Evolutionary conservation across 352 stramenopile species (phyloP).

Genomic region (Phytopythium boreale): DNA sequence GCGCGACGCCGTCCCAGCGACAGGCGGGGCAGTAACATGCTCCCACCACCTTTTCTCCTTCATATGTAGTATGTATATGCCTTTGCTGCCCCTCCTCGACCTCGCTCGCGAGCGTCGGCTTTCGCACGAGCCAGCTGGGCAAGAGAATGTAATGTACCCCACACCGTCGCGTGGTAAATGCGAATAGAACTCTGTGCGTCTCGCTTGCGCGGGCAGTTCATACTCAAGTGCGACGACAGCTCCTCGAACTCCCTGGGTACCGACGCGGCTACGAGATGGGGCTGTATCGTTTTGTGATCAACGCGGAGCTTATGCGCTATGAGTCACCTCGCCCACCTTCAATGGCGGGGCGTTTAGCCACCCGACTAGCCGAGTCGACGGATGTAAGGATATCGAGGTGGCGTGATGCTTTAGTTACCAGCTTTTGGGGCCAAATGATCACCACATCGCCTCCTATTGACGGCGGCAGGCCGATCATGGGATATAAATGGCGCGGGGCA

Average conservation of each 20-base stretch:
- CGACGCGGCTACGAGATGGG: no score
- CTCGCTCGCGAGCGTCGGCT: not conserved
- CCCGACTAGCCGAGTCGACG: not conserved
- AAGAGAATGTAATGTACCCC: not conserved
- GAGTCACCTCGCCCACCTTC: no score
- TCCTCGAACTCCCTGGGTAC: no score
- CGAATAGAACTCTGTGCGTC: not conserved
- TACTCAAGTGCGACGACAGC: no score
- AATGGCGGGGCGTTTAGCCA: no score
- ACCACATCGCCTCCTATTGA: no score
- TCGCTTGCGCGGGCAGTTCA: no score
- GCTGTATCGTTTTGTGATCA: no score
- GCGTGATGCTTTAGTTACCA: no score
- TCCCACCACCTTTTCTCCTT: not conserved
- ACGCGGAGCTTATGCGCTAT: no score
- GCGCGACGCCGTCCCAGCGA: not conserved
- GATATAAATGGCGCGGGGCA: not conserved
- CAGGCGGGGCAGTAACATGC: not conserved
- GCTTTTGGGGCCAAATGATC: not conserved
- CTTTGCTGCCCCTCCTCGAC: not conserved
- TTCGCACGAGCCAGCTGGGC: not conserved
- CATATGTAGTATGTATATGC: constrained; percentile 1
- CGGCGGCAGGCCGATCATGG: not conserved
- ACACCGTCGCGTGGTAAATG: not conserved
- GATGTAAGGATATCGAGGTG: not conserved